Evolutionary conservation across 805 yeast species (phyloP), one percentile per base, ranked within the genome.

Genomic region (Pichia occidentalis): DNA sequence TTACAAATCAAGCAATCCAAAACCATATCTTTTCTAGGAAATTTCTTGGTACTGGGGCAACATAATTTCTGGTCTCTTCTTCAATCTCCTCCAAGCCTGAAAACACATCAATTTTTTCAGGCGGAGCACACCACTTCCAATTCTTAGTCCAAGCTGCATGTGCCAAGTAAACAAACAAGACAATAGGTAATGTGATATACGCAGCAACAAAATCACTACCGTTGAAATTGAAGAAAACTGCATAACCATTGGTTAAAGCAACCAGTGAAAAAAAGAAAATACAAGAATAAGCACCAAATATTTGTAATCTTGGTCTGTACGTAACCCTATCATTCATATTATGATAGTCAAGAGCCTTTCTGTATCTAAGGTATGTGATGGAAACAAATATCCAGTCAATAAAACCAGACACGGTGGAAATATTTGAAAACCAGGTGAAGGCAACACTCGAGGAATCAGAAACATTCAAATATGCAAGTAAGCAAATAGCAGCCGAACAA

Each of bases 201-300:
- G 87, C 82, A 24, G 88, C 87, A 36, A 81, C 60, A 49, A 81
- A 81, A 54, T 77, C 79, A 6, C 72, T 57, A 1, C 57, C 69
- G 11, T 65, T 67, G 65, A 77, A 78, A 34, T 58, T 49, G 42
- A 81, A 70, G 58, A 81, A 80, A 5, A 75, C 80, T 3, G 72
- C 78, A 53, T 77, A 82, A 40, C 88, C 88, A 49, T 82, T 81
- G 13, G 87, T 80, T 32, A 82, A 36, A 22, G 79, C 62, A 36
- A 82, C 51, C n/a, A 82, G 22, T 4, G 66, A 42, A 39, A 79
- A 67, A 27, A 64, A 47, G 24, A 79, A 57, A 6, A 75, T 69
- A 22, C 46, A 36, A 43, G 71, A 71, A 52, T 71, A 78, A 4
- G 81, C 70, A 35, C 78, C 72, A 45, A 61, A 70, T 27, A 83